Evolutionary conservation across 441 rosid genomes (phyloP).

Genomic region (Euphorbia schlechtendalii): DNA sequence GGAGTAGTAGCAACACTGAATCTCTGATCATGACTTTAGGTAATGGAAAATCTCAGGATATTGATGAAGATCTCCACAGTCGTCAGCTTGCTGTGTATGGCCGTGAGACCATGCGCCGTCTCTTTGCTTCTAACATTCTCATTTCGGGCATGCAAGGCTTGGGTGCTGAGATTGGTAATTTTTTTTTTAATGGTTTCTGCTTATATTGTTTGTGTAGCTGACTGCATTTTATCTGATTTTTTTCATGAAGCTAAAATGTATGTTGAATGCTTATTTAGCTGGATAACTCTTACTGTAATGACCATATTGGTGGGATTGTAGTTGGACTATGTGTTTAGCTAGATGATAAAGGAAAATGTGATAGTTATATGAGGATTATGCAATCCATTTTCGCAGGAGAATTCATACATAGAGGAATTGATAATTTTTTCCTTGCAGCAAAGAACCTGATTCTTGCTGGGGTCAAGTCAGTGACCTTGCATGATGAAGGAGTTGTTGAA

Average conservation of each 20-base stretch:
- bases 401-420: not conserved
- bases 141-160: constrained; percentile 86
- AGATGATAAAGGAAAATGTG: not conserved
- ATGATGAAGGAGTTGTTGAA: constrained; percentile 72
- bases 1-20: constrained; percentile 17
- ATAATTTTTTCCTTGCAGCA: constrained; percentile 44
- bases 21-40: constrained; percentile 58
- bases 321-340: not conserved
- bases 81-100: constrained; percentile 94
- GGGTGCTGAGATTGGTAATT: constrained; percentile 91
- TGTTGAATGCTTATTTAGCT: too few relatives aligned
- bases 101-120: constrained; percentile 86
- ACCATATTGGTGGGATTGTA: not conserved
- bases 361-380: not conserved
- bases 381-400: not conserved
- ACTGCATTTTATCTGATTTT: too few relatives aligned
- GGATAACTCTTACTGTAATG: too few relatives aligned
- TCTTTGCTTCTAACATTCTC: constrained; percentile 71
- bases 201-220: too few relatives aligned
- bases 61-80: constrained; percentile 93
- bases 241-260: too few relatives aligned
- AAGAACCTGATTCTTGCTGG: constrained; percentile 93
- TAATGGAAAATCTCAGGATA: constrained; percentile 51
- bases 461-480: constrained; percentile 85
- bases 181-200: too few relatives aligned